A percentile compares a stretch with the other conserved stretches of the same genome.
phyloP scores from a whole-genome alignment of 371 early-diverging fungal genomes.

The Parasitella parasitica region DNA sequence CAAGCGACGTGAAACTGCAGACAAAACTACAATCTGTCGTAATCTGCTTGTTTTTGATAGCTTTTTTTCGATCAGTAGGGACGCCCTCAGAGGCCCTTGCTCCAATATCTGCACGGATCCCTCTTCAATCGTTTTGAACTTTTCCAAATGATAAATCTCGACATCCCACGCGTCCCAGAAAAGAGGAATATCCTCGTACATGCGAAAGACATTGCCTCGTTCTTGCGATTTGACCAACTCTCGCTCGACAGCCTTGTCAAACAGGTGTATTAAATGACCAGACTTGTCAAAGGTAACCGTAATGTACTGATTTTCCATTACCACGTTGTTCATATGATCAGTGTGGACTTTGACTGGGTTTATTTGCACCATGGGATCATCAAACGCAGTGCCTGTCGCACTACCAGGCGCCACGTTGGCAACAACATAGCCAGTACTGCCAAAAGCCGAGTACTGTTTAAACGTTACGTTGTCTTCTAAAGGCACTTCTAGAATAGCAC shows the following conservation, averaged over 20 bases:
- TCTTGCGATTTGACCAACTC: constrained; percentile 71
- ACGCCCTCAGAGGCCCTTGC: constrained; percentile 80
- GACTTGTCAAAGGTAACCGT: constrained; percentile 63
- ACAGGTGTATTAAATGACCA: constrained; percentile 70
- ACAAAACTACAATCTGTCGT: constrained; percentile 70
- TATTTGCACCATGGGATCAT: background rate
- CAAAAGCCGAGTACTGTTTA: constrained; percentile 58
- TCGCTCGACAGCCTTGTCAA: constrained; percentile 64
- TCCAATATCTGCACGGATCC: constrained; percentile 62
- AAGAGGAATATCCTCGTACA: constrained; percentile 76
- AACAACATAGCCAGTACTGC: constrained; percentile 49
- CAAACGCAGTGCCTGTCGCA: constrained; percentile 5
- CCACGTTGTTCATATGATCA: constrained; percentile 36
- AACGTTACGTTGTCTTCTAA: constrained; percentile 35
- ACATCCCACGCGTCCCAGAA: constrained; percentile 61
- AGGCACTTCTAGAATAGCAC: constrained; percentile 73
- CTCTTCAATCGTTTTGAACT: constrained; percentile 52
- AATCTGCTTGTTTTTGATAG: constrained; percentile 64
- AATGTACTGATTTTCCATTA: constrained; percentile 74
- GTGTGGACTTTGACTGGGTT: constrained; percentile 39
- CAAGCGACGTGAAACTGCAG: constrained; percentile 67
- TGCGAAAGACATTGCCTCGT: constrained; percentile 71
- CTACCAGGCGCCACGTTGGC: constrained; percentile 19
- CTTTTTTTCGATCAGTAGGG: constrained; percentile 62
- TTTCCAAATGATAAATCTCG: constrained; percentile 90